Evolutionary conservation across 257 asterid genomes (phyloP), one percentile per base, ranked within the genome.

Genomic region (Solanum bukasovii): DNA sequence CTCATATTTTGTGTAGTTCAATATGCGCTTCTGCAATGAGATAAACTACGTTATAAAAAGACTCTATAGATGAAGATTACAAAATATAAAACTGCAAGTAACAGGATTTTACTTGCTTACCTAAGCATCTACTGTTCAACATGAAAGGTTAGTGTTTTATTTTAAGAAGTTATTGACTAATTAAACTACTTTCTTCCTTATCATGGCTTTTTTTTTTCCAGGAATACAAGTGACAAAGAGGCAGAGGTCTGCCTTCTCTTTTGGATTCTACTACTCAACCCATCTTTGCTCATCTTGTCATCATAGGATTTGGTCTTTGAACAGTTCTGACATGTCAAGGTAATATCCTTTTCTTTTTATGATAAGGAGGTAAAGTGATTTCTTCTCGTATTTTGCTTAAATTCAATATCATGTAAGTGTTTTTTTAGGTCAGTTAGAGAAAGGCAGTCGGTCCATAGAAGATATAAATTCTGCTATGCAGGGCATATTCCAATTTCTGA

Each of bases 1-100:
- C 91, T 97, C 99, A 91, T 92, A 90, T 92, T 95, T 95, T 38
- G 99, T 97, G 93, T 92, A 97, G 73, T 93, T 88, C 90, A 97
- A 79, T 87, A 97, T 93, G 89, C 98, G 95, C 87, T 75, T 92
- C 99, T 97, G 96, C 77, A 87, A 84, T 25, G 70, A 88, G 90
- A 88, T 14, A 25, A 82, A 49, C 14, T 82, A 82, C 0, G 29
- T 81, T 20, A 82, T 31, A 18, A 29, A 82, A 13, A 79, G n/a
- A 49, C 10, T 29, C 38, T 44, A 46, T 82, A 16, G 42, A 81
- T 46, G 42, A 79, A 81, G 68, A 81, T 29, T 18, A 2, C 16
- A 78, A 44, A 79, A 27, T 27, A 79, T 25, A 46, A 79, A 44
- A 13, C n/a, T 25, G 25, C 67, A 79, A 78, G 49, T 29, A 81